Conservation (phyloP, 257 asterid species). For the Euphrasia confusa region DNA sequence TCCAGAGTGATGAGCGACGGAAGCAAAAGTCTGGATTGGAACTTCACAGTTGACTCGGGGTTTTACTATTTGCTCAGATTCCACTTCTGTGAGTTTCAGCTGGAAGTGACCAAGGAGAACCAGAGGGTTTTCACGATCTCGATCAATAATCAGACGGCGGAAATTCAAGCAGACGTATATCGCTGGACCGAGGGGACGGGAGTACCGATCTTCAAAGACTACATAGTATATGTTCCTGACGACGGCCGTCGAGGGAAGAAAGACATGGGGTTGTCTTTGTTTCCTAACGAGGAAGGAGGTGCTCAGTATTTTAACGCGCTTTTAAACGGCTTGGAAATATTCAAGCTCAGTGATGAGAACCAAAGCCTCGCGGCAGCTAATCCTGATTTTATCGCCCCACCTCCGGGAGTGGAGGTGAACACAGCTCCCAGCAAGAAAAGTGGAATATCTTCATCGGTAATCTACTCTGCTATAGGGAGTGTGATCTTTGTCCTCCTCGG, state of each 20-base stretch:
- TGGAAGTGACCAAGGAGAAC: not conserved
- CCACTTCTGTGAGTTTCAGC: conserved; percentile 47
- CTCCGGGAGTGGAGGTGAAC: not conserved
- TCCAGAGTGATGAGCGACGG: conserved; percentile 19
- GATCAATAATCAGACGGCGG: conserved; percentile 27
- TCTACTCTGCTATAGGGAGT: conserved; percentile 24
- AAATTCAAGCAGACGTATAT: conserved; percentile 26
- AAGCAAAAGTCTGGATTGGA: conserved; percentile 34
- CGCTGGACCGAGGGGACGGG: conserved; percentile 11
- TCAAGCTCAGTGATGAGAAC: conserved; percentile 34
- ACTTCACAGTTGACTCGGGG: conserved; percentile 45
- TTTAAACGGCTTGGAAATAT: conserved; percentile 65
- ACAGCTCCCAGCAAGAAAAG: not conserved
- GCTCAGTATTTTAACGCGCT: conserved; percentile 19
- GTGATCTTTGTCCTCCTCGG: conserved; percentile 27
- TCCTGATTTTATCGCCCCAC: conserved; percentile 19
- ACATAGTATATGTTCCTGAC: conserved; percentile 20
- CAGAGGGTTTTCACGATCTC: conserved; percentile 29
- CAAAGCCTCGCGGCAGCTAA: conserved; percentile 46
- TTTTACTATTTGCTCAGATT: conserved; percentile 41
- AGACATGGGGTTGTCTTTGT: conserved; percentile 29
- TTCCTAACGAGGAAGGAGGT: not conserved
- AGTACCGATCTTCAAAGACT: conserved; percentile 42
- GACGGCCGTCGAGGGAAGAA: conserved; percentile 25
- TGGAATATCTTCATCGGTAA: not conserved